Evolutionary conservation across 768 basidiomycete genomes (phyloP).

Genomic region (Pseudohyphozyma bogoriensis): DNA sequence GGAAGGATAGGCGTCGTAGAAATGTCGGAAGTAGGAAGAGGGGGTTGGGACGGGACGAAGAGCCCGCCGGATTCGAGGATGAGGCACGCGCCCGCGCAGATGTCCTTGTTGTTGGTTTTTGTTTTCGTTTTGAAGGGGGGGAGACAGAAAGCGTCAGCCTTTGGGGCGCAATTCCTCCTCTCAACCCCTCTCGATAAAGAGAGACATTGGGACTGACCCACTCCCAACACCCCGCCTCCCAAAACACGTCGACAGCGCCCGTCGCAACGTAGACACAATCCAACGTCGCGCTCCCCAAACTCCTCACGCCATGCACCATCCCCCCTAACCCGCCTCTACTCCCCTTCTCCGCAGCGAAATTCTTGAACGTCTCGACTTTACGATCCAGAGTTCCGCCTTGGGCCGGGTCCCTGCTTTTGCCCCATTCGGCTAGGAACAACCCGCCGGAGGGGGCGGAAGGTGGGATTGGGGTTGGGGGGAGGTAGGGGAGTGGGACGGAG

Average conservation of each 20-base stretch:
- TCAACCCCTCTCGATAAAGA: background rate
- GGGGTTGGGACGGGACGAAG: constrained; percentile 24
- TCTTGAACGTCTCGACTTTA: constrained; percentile 26
- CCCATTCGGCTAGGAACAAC: constrained; percentile 32
- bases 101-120: constrained; percentile 23
- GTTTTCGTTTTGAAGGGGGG: no score
- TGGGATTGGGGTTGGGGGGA: constrained; percentile 20
- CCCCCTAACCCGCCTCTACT: constrained; percentile 27
- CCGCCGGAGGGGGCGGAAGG: constrained; percentile 29
- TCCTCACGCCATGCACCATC: constrained; percentile 31
- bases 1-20: constrained; percentile 9
- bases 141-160: background rate
- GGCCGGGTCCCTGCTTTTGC: constrained; percentile 26
- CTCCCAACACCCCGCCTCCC: constrained; percentile 20
- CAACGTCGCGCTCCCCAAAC: constrained; percentile 28
- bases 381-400: constrained; percentile 22
- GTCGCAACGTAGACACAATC: constrained; percentile 31
- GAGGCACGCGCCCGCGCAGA: constrained; percentile 23
- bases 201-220: constrained; percentile 10
- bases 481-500: constrained; percentile 27
- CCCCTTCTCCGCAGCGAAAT: constrained; percentile 30
- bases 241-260: constrained; percentile 25
- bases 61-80: constrained; percentile 25
- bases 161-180: background rate
- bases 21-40: background rate